Conservation (phyloP, 495 filamentous ascomycete genomes). For the Penicillium odoratum region DNA sequence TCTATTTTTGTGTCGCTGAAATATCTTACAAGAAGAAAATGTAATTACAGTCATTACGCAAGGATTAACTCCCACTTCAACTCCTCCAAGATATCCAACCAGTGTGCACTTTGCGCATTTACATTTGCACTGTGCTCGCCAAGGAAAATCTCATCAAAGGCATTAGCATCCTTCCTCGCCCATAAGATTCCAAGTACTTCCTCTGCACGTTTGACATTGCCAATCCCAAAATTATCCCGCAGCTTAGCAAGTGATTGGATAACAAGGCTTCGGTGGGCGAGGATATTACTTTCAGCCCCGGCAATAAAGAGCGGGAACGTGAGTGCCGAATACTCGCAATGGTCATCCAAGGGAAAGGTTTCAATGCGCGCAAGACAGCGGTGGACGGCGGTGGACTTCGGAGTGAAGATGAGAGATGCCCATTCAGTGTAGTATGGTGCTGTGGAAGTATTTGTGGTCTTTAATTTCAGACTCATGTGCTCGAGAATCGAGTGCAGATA, state of each 20-base stretch:
- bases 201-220: slow-evolving; percentile 42
- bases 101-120: slow-evolving; percentile 25
- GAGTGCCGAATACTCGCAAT: slow-evolving; percentile 46
- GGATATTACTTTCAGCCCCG: slow-evolving; percentile 35
- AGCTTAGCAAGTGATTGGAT: slow-evolving; percentile 31
- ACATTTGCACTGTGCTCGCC: not conserved
- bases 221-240: slow-evolving; percentile 44
- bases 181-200: slow-evolving; percentile 40
- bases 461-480: slow-evolving; percentile 23
- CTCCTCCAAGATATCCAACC: slow-evolving; percentile 43
- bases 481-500: slow-evolving; percentile 45
- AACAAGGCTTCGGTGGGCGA: slow-evolving; percentile 30
- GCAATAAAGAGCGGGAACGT: slow-evolving; percentile 47
- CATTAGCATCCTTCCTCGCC: slow-evolving; percentile 26
- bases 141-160: not conserved
- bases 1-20: not conserved
- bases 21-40: not conserved
- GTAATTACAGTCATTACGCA: slow-evolving; percentile 20
- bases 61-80: slow-evolving; percentile 46
- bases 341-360: slow-evolving; percentile 33
- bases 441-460: not conserved
- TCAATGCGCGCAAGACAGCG: slow-evolving; percentile 32
- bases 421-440: not conserved
- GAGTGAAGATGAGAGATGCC: slow-evolving; percentile 26
- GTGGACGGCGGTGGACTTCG: slow-evolving; percentile 33